Conservation (phyloP, 768 basidiomycete genomes). For the Calocera cornea region DNA sequence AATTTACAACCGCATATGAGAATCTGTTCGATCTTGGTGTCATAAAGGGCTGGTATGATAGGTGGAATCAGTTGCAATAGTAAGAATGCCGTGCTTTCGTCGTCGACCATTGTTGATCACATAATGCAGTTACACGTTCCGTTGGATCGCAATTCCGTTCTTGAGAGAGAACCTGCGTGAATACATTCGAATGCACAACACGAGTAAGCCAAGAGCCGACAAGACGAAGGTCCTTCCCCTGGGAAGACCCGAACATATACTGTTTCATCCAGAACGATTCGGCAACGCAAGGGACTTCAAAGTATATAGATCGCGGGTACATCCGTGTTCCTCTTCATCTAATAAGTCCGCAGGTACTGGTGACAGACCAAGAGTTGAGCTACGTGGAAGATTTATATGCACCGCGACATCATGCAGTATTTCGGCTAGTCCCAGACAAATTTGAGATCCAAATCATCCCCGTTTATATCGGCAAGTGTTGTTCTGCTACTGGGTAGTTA, state of each 20-base stretch:
- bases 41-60: conserved; percentile 11
- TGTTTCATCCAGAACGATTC: conserved; percentile 20
- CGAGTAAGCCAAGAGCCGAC: conserved; percentile 17
- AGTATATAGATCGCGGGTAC: no score
- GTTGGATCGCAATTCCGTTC: conserved; percentile 31
- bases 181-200: conserved; percentile 19
- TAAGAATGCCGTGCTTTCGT: not conserved
- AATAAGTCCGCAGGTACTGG: no score
- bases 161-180: conserved; percentile 29
- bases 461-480: no score
- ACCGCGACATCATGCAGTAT: not conserved
- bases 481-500: no score
- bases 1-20: conserved; percentile 29
- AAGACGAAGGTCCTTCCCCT: conserved; percentile 30
- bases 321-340: no score
- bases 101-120: no score
- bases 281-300: conserved; percentile 24
- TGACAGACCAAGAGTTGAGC: not conserved
- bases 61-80: not conserved
- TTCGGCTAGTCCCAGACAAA: no score
- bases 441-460: no score
- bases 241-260: conserved; percentile 28
- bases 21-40: conserved; percentile 24
- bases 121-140: conserved; percentile 23
- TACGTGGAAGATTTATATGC: not conserved